phyloP scores from a whole-genome alignment of 1,284 basidiomycete genomes.

The Heterobasidion occidentale region DNA sequence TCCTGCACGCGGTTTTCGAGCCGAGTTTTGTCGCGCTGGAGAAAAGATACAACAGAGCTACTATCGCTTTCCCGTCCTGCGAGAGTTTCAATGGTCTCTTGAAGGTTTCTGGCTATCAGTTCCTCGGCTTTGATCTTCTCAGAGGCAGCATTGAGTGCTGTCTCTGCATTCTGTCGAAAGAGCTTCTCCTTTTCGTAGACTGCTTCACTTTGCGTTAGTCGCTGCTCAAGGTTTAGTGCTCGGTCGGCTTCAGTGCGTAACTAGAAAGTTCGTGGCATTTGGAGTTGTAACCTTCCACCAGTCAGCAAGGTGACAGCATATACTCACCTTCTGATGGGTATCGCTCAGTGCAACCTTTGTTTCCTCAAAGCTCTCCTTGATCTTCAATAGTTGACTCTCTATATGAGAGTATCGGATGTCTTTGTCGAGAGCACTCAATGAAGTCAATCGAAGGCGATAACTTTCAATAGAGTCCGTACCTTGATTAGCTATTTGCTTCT shows the following conservation, averaged over 20 bases:
- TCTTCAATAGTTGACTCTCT: conserved; percentile 45
- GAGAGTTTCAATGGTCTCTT: conserved; percentile 48
- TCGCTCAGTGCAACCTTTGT: conserved; percentile 46
- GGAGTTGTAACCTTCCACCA: conserved; percentile 1
- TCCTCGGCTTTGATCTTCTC: conserved; percentile 45
- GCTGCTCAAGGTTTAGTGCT: conserved; percentile 44
- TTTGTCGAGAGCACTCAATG: conserved; percentile 15
- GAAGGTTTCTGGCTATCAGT: conserved; percentile 42
- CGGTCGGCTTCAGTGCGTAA: conserved; percentile 51
- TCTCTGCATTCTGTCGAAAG: conserved; percentile 43
- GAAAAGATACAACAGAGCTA: conserved; percentile 31
- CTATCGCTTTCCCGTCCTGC: conserved; percentile 45
- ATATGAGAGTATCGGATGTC: conserved; percentile 53
- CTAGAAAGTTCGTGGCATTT: conserved; percentile 24
- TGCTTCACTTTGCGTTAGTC: conserved; percentile 37
- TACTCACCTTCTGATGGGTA: conserved; percentile 48
- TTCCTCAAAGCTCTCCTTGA: conserved; percentile 46
- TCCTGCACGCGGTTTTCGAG: conserved; percentile 38
- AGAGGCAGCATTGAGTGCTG: conserved; percentile 37
- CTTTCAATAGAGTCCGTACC: conserved; percentile 26
- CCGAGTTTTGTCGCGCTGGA: conserved; percentile 22
- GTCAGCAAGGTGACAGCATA: conserved; percentile 2
- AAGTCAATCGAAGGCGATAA: conserved; percentile 8
- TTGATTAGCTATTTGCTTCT: conserved; percentile 54
- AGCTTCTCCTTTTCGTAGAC: conserved; percentile 51